Conservation (phyloP, 805 yeast species). For the Pichia cephalocereana region DNA sequence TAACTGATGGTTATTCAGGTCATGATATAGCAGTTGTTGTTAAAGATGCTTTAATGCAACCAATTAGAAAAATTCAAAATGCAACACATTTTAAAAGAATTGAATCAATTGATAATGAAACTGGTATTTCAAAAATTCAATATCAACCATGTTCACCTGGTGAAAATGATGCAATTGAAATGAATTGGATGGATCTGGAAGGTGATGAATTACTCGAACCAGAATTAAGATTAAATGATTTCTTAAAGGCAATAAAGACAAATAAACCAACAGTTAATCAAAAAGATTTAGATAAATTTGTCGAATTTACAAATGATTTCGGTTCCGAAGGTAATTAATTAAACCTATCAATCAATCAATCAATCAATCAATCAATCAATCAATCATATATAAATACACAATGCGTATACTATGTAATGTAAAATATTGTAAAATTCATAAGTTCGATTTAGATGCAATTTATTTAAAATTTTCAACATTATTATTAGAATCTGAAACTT, state of each 20-base stretch:
- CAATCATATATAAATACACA: too few relatives aligned
- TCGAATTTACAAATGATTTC: conserved; percentile 84
- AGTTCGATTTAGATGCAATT: background rate
- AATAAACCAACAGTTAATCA: conserved; percentile 94
- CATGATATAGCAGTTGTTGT: conserved; percentile 96
- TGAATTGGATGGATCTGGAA: conserved; percentile 88
- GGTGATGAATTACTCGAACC: conserved; percentile 90
- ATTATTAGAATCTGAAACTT: conserved; percentile 71
- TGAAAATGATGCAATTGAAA: conserved; percentile 74
- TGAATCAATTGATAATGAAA: conserved; percentile 30
- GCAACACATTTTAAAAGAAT: conserved; percentile 89
- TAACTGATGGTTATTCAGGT: conserved; percentile 97
- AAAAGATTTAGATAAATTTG: conserved; percentile 71
- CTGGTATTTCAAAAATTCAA: conserved; percentile 31
- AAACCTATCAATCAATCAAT: too few relatives aligned
- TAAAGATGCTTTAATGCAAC: conserved; percentile 96
- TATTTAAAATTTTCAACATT: conserved; percentile 29
- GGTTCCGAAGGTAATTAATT: conserved; percentile 85
- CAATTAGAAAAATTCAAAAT: conserved; percentile 87
- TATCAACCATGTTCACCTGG: conserved; percentile 97
- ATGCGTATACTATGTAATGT: background rate
- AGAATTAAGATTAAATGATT: conserved; percentile 79
- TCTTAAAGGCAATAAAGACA: conserved; percentile 81
- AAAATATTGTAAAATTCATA: background rate
- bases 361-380: too few relatives aligned